A percentile compares a stretch with the other conserved stretches of the same genome.
phyloP scores from a whole-genome alignment of 2,329 filamentous ascomycete species.

The Xylaria digitata region DNA sequence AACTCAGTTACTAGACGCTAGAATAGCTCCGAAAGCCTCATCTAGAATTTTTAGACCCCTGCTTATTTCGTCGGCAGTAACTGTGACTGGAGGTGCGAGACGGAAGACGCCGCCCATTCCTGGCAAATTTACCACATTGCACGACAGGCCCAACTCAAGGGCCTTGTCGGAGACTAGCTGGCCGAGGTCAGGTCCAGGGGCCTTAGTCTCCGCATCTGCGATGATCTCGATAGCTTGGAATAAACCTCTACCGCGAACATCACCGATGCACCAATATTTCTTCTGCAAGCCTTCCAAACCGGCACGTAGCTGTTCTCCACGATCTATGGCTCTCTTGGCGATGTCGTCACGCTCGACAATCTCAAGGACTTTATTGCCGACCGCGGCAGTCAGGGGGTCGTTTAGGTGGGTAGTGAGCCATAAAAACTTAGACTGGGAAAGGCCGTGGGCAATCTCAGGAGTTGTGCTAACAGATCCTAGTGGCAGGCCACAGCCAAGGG shows the following conservation, averaged over 20 bases:
- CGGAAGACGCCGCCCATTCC: slow-evolving; percentile 68
- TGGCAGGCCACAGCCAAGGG: slow-evolving; percentile 69
- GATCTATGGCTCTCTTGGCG: slow-evolving; percentile 56
- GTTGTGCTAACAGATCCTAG: slow-evolving; percentile 68
- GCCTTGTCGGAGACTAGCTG: slow-evolving; percentile 59
- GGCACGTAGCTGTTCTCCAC: slow-evolving; percentile 59
- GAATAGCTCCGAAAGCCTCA: slow-evolving; percentile 58
- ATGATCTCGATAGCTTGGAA: slow-evolving; percentile 71
- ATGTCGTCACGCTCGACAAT: slow-evolving; percentile 68
- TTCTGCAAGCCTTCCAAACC: slow-evolving; percentile 59
- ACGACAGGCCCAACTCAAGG: slow-evolving; percentile 65
- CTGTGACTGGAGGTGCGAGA: slow-evolving; percentile 70
- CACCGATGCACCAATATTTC: slow-evolving; percentile 70
- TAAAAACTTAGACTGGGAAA: slow-evolving; percentile 59
- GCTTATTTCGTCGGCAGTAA: slow-evolving; percentile 62
- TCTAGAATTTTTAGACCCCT: slow-evolving; percentile 67
- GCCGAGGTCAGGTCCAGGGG: slow-evolving; percentile 60
- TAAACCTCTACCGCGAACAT: slow-evolving; percentile 68
- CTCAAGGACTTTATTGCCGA: slow-evolving; percentile 71
- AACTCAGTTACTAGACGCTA: background rate
- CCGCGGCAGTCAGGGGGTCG: slow-evolving; percentile 69
- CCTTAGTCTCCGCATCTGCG: slow-evolving; percentile 59
- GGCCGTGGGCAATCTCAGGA: slow-evolving; percentile 61
- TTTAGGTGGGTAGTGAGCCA: slow-evolving; percentile 73
- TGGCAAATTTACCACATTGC: slow-evolving; percentile 65